phyloP scores from a whole-genome alignment of 768 basidiomycete species.

The Termitomyces sp. region DNA sequence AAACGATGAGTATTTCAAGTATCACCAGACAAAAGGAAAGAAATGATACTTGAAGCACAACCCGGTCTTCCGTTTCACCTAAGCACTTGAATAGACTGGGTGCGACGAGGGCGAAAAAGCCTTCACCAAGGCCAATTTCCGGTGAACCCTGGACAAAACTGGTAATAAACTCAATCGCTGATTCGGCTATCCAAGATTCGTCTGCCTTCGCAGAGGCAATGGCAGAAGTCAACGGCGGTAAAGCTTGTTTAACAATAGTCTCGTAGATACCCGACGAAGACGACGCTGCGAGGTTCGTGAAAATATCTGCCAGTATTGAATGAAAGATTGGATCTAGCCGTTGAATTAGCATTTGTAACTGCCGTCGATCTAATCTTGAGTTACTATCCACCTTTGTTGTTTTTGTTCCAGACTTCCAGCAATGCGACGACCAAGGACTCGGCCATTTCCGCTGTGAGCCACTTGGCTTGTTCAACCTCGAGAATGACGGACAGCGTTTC shows the following conservation, averaged over 20 bases:
- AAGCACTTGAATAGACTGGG: conserved; percentile 72
- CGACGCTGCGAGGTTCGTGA: conserved; percentile 64
- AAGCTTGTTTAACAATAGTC: conserved; percentile 62
- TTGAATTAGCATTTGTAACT: background rate
- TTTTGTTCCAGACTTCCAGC: conserved; percentile 82
- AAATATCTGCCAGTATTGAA: conserved; percentile 78
- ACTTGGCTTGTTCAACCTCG: conserved; percentile 64
- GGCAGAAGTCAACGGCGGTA: conserved; percentile 67
- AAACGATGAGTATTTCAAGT: background rate
- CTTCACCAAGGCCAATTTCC: conserved; percentile 62
- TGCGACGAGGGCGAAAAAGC: conserved; percentile 74
- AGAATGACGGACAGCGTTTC: conserved; percentile 82
- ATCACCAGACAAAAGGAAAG: background rate
- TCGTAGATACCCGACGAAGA: conserved; percentile 59
- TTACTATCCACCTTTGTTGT: conserved; percentile 65
- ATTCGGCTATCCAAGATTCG: conserved; percentile 72
- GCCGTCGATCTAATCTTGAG: background rate
- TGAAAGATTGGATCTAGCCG: conserved; percentile 77
- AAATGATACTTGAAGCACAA: conserved; percentile 64
- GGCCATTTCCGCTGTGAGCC: conserved; percentile 67
- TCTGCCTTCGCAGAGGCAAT: conserved; percentile 52
- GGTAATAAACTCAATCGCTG: conserved; percentile 78
- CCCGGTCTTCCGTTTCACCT: conserved; percentile 73
- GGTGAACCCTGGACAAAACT: conserved; percentile 68
- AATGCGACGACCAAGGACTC: conserved; percentile 59